Evolutionary conservation across 495 filamentous ascomycete species (phyloP), one percentile per base, ranked within the genome.

Genomic region (Chlorociboria aeruginascens): DNA sequence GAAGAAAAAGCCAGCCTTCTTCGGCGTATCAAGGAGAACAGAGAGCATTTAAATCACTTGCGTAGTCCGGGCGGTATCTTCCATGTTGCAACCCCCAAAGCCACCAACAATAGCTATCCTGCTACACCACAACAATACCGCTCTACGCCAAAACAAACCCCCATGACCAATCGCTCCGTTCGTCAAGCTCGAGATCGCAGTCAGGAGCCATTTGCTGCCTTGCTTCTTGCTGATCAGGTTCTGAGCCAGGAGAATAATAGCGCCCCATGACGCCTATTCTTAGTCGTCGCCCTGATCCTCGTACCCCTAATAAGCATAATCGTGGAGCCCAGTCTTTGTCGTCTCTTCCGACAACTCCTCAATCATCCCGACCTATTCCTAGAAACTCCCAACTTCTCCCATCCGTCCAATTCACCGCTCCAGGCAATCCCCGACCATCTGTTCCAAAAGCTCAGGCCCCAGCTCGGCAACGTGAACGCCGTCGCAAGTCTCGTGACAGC

Each of bases 11-110:
- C 76, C n/a, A 72, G 80, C 56, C 66, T 95, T 35, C 79, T 85
- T 45, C 81, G 78, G 45, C 81, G 92, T 46, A 95, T 98, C 46
- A 74, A 83, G 25, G 83, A 93, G 61, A 95, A 95, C 53, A 73
- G 89, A 30, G 77, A 85, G 55, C 89, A 94, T 59, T 76, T 93
- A 51, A 81, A 83, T 47, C 71, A 74, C 51, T 72, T 89, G 43
- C 69, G 72, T 47, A 72, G 71, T 49, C 73, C 75, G 6, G 73
- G 73, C 30, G 73, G 73, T 45, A 67, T 69, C 20, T 73, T 74
- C 48, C 72, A 76, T 48, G 66, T 68, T 9, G 69, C 67, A 20
- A 54, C 52, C 7, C 55, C 58, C 20, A 51, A 53, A 20, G 45
- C 36, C 8, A 48, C 43, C 10, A 32, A 44, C 30, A 29, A 30